Evolutionary conservation across 306 rosid species (phyloP), one percentile per base, ranked within the genome.

Genomic region (Glycine latifolia): DNA sequence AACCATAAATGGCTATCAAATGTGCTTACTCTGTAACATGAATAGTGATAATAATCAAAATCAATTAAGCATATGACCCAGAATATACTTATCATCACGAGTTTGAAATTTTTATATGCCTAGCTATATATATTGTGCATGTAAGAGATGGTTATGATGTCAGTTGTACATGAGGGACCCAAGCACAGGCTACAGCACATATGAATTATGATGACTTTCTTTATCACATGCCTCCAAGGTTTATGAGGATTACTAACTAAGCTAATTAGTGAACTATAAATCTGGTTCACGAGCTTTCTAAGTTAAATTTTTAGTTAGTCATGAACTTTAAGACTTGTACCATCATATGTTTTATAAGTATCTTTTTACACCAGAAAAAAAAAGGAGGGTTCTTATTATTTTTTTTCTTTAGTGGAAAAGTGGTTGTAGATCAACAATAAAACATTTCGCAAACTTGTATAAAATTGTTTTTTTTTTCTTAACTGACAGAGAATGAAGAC

Each of bases 121-220:
- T 71, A 52, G 11, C 17, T 26, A 48, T 71, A 33, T 31, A 26
- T 26, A 26, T 26, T 35, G 4, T 7, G 6, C 26, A 13, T 52
- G 26, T n/a, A 52, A 72, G 63, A 52, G 55, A 56, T 55, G 41
- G 55, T 55, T 26, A 26, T 26, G 31, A 26, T 26, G 31, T 26
- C 2, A 26, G 49, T 43, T 59, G 67, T 43, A 43, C 69, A 75
- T 43, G 79, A 10, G 54, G 58, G 54, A 43, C 58, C 56, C 31
- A 75, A 41, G 16, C 37, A 26, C 37, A 75, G 47, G 49, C 46
- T 12, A 37, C 47, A 37, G 3, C 79, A 56, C 55, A 56, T 73
- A n/a, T 44, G 41, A 26, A 26, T 60, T 26, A 26, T 60, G 67
- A 26, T 60, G 67, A 26, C 8, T 46, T 12, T 49, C 37, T 46